Evolutionary conservation across 495 filamentous ascomycete species (phyloP), one percentile per base, ranked within the genome.

Genomic region (Podospora pseudopauciseta): DNA sequence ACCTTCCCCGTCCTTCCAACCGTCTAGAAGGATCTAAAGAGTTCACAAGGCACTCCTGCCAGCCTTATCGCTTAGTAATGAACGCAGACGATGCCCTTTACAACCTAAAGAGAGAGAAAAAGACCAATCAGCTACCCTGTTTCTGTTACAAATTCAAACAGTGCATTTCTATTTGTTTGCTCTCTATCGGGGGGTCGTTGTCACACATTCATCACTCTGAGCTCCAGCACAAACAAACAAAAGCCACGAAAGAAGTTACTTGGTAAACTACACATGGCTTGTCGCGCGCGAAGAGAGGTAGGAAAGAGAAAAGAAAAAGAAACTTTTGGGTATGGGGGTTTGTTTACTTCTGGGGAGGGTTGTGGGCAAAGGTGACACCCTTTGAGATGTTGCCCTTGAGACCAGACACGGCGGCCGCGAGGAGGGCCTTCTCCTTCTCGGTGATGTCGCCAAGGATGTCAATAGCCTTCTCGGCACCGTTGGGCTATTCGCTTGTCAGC

Each of bases 331-430:
- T 28, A 44, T 18, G 64, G 53, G 64, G 61, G 66, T 44, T 23
- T 67, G 77, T 77, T 80, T 80, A 81, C 76, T 82, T 82, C 67
- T 78, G 72, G 57, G 75, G 72, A 63, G 93, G 87, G 84, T 89
- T 93, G 86, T 93, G 86, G 76, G 78, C 87, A 77, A 98, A 99
- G 74, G 90, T 88, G 72, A 97, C 82, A 73, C 95, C 95, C 87
- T 97, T 97, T 73, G 86, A 80, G 75, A 99, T 97, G 81, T 97
- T 99, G 83, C 86, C 89, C 86, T 92, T 91, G 34, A 99, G 85
- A 65, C 87, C 95, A 70, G 83, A 80, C 72, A 90, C 83, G 76
- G 85, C 87, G 70, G 85, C 87, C 71, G 92, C 86, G 66, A 99
- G 88, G 64, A 99, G 88, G 71, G 86, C 85, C 88, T 95, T 90